Evolutionary conservation across 495 filamentous ascomycete genomes (phyloP), one percentile per base, ranked within the genome.

Genomic region (Penicillium lividum): DNA sequence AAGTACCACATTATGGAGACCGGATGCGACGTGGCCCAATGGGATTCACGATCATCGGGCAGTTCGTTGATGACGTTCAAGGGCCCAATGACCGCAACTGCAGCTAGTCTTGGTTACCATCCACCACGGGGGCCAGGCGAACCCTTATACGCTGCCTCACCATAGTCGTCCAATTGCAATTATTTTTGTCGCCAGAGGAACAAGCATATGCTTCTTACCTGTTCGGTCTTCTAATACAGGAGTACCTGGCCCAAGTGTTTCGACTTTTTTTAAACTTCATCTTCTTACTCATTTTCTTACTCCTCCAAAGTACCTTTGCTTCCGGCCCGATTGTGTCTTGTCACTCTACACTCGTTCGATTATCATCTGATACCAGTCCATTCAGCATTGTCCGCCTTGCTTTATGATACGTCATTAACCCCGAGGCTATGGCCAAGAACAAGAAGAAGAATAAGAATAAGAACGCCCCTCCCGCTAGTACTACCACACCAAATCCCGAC

Each of bases 131-230:
- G 63, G 49, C 55, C 48, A 62, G 62, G 62, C 60, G 67, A 66
- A 68, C 67, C 66, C 70, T 73, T 69, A 75, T 75, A 75, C 74
- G 74, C 68, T 68, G 74, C 73, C 73, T 77, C 65, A 64, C 68
- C 50, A 68, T 74, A 55, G 55, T 59, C 43, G 56, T 70, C 64
- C 63, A 71, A 69, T 69, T 56, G 57, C 57, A 52, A 56, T 52
- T 52, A 2, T 53, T 48, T 53, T 46, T 57, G 59, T 67, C 58
- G 30, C 50, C 62, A 49, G 59, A 63, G 60, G 56, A 62, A 65
- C 65, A 65, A 62, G 67, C 65, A 65, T 69, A 68, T 61, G 58
- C 60, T 68, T 65, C 56, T 66, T 68, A 60, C 61, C 63, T 33
- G 54, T 68, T 67, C 60, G 40, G 64, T 68, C 54, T 62, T 66